Evolutionary conservation across 805 yeast genomes (phyloP).

Genomic region (Candida tammaniensis): DNA sequence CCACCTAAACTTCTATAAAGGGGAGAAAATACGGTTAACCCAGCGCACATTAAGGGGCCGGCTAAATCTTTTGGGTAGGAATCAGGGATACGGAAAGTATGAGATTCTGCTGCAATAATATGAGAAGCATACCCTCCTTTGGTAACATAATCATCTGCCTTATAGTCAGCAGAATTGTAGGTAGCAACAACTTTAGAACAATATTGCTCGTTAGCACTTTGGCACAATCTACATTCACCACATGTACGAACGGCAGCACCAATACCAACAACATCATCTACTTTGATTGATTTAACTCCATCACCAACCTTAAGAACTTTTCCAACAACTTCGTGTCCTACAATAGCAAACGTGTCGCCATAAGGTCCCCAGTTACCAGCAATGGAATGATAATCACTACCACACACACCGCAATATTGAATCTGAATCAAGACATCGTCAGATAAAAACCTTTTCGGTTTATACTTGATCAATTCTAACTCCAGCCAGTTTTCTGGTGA

Average conservation of each 20-base stretch:
- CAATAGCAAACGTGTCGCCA: constrained; percentile 33
- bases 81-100: constrained; percentile 50
- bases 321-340: constrained; percentile 70
- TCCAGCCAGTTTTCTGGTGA: constrained; percentile 8
- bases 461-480: constrained; percentile 5
- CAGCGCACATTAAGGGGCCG: constrained; percentile 58
- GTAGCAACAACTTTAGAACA: constrained; percentile 52
- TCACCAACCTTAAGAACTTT: constrained; percentile 58
- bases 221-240: constrained; percentile 56
- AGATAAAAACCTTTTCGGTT: constrained; percentile 7
- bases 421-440: constrained; percentile 8
- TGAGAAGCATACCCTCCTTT: constrained; percentile 55
- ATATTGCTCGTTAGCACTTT: constrained; percentile 39
- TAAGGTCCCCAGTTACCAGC: constrained; percentile 49
- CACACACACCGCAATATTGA: constrained; percentile 58
- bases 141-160: constrained; percentile 26
- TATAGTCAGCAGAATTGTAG: constrained; percentile 43
- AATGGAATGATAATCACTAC: constrained; percentile 54
- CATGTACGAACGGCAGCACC: constrained; percentile 72
- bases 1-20: constrained; percentile 26
- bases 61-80: constrained; percentile 35
- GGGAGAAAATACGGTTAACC: constrained; percentile 54
- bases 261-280: constrained; percentile 79
- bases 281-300: constrained; percentile 45
- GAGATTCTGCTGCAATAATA: constrained; percentile 40